Base-by-base conservation (phyloP, 495 filamentous ascomycete genomes). In the Bacidia rubella region DNA sequence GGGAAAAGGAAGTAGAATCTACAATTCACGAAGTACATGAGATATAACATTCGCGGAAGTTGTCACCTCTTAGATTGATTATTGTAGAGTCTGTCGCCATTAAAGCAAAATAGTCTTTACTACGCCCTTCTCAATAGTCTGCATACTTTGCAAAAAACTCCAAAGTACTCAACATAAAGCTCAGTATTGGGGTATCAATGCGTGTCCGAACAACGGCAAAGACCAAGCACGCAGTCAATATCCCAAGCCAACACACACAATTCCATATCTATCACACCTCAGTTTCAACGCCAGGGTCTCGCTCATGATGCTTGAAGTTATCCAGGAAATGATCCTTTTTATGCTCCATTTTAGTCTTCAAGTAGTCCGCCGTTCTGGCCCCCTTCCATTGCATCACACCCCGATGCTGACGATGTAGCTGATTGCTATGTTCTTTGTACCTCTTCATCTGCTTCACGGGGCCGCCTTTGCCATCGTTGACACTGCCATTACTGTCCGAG, bases 301-400 rank as follows among this genome's bases (percentile, higher is more conserved):
- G 54, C 10, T 67, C 62, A 45, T 63, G 56, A 57, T 70, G 65
- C 54, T 66, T 60, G 47, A 72, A 65, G 12, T 62, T 40, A 5
- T 62, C 59, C 50, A 61, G 21, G 2, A 69, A 32, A 48, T 66
- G 60, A 21, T 63, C 48, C 42, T 64, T 63, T 2, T 61, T 61
- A 51, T 62, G 59, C 56, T 70, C 61, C 3, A 63, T 58, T 38
- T 70, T 65, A 24, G 66, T 64, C 49, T 66, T 64, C 47, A 68
- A 56, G 58, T 63, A 71, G 22, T 68, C 51, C 25, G 66, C 56
- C 0, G 70, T 73, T 25, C 70, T 61, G 5, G 67, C 69, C 11
- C 62, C 60, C 60, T 68, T 71, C 68, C 67, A 74, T 58, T 73
- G 70, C 70, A 73, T 72, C 20, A 70, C 11, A 2, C 70, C 71